These are phyloP conservation scores for Pseudovirgaria hyperparasitica DNA, from an alignment of 2,329 filamentous ascomycete species.

Conservation along the genomic window DNA sequence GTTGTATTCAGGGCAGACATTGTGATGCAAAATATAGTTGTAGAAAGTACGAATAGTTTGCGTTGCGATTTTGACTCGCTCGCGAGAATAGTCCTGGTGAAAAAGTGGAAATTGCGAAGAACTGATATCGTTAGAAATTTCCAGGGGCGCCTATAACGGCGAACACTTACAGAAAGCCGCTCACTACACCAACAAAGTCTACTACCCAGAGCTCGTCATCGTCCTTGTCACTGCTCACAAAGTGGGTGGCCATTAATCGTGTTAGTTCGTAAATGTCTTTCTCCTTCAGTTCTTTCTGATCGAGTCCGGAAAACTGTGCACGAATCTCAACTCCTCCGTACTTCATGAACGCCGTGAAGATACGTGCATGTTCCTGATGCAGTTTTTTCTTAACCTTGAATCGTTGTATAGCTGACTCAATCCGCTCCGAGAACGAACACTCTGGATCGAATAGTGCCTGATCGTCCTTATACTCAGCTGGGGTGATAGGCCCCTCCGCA, in stretches of 20 bases:
- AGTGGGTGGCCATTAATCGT: slow-evolving; percentile 49
- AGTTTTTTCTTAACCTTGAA: slow-evolving; percentile 69
- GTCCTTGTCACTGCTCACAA: slow-evolving; percentile 36
- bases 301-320: slow-evolving; percentile 48
- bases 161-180: slow-evolving; percentile 59
- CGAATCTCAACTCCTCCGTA: slow-evolving; percentile 66
- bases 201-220: slow-evolving; percentile 54
- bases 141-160: slow-evolving; percentile 4
- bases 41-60: slow-evolving; percentile 73
- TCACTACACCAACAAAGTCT: slow-evolving; percentile 66
- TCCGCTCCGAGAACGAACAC: slow-evolving; percentile 46
- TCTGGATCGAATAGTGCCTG: slow-evolving; percentile 51
- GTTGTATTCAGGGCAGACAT: slow-evolving; percentile 72
- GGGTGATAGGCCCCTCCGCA: slow-evolving; percentile 66
- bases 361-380: slow-evolving; percentile 43
- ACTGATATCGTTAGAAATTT: slow-evolving; percentile 22
- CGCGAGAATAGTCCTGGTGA: slow-evolving; percentile 38
- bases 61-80: slow-evolving; percentile 45
- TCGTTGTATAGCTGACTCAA: slow-evolving; percentile 73
- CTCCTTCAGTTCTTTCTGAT: slow-evolving; percentile 46
- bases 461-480: slow-evolving; percentile 54
- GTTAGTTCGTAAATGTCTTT: slow-evolving; percentile 54
- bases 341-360: slow-evolving; percentile 70
- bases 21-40: slow-evolving; percentile 72
- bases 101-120: slow-evolving; percentile 43